phyloP scores from a whole-genome alignment of 306 rosid genomes.

The Rosa persica region DNA sequence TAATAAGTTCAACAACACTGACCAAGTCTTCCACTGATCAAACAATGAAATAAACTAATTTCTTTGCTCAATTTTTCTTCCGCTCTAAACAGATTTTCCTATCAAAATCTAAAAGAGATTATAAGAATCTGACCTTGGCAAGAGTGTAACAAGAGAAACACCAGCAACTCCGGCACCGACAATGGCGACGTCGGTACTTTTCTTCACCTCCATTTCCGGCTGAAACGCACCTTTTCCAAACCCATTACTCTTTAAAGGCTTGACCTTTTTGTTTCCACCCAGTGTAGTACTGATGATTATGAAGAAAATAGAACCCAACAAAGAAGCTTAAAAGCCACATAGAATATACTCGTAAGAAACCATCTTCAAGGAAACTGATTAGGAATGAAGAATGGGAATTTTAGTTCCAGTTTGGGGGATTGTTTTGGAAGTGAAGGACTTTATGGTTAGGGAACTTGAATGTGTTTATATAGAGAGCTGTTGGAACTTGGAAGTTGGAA shows the following conservation, averaged over 20 bases:
- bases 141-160: conserved; percentile 89
- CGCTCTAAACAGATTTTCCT: background rate
- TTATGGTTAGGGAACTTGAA: background rate
- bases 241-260: conserved; percentile 10
- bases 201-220: conserved; percentile 12
- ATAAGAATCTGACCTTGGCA: conserved; percentile 53
- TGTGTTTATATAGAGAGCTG: background rate
- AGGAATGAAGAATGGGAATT: background rate
- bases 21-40: background rate
- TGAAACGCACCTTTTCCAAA: background rate
- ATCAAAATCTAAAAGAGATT: background rate
- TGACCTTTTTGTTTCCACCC: conserved; percentile 32
- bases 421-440: too few relatives aligned
- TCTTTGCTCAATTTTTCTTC: too few relatives aligned
- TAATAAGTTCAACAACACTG: background rate
- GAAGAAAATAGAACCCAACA: conserved; percentile 38
- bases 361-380: conserved; percentile 25
- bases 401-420: background rate
- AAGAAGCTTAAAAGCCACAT: conserved; percentile 46
- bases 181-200: conserved; percentile 46
- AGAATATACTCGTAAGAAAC: conserved; percentile 37
- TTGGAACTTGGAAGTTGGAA: background rate
- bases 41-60: background rate
- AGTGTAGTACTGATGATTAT: conserved; percentile 18
- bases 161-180: conserved; percentile 98